Evolutionary conservation across 2,329 filamentous ascomycete genomes (phyloP).

Genomic region (Grosmannia serpens): DNA sequence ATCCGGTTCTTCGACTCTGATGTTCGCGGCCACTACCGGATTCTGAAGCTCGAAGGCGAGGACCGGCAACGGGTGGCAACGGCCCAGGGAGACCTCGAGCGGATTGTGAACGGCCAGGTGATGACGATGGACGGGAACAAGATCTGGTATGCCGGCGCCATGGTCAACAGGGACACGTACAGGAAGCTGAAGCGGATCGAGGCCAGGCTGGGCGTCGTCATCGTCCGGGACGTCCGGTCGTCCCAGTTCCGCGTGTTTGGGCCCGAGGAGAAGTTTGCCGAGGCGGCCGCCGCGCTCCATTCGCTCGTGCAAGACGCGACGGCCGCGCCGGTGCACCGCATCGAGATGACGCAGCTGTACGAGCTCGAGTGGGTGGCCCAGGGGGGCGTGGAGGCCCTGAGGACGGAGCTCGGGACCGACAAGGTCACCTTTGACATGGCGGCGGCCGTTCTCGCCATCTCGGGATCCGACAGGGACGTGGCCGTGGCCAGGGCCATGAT

Average conservation of each 20-base stretch:
- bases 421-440: background rate
- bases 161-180: background rate
- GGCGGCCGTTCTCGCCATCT: background rate
- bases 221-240: conserved; percentile 19
- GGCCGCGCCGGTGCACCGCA: background rate
- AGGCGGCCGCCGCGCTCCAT: conserved; percentile 9
- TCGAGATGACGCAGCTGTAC: background rate
- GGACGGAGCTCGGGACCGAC: background rate
- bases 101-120: conserved; percentile 21
- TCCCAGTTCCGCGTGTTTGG: conserved; percentile 20
- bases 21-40: conserved; percentile 15
- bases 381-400: background rate
- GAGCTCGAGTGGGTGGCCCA: background rate
- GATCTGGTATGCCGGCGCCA: conserved; percentile 19
- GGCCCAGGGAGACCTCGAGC: conserved; percentile 21
- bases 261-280: background rate
- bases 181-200: background rate
- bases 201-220: conserved; percentile 12
- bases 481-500: background rate
- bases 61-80: conserved; percentile 17
- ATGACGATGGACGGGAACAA: conserved; percentile 14
- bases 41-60: conserved; percentile 27
- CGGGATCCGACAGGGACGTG: background rate
- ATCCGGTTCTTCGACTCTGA: conserved; percentile 14
- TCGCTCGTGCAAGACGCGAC: conserved; percentile 1